Percentiles rank a stretch among this genome's conserved stretches.
Conservation (phyloP, 2,329 filamentous ascomycete genomes). For the Cladosporium austrohemisphaericum region DNA sequence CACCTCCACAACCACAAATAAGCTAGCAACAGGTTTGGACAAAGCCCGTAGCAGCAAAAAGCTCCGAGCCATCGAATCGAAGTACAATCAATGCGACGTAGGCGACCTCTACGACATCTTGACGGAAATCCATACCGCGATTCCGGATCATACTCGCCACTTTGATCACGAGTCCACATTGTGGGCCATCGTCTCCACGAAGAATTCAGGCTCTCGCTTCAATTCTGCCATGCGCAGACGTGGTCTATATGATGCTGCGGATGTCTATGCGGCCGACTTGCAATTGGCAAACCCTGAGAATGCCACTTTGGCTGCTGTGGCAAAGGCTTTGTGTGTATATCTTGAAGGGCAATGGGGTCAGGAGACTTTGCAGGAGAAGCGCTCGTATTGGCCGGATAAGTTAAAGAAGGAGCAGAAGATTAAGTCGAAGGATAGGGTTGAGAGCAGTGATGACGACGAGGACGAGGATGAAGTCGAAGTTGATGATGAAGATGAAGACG, state of each 20-base stretch:
- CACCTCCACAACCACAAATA: not conserved
- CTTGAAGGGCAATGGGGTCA: slow-evolving; percentile 7
- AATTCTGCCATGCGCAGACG: slow-evolving; percentile 25
- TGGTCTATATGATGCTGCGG: slow-evolving; percentile 26
- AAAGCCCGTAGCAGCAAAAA: slow-evolving; percentile 8
- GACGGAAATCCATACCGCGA: slow-evolving; percentile 30
- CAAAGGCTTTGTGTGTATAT: slow-evolving; percentile 23
- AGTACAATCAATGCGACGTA: slow-evolving; percentile 34
- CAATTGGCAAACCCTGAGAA: not conserved
- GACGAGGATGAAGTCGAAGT: not conserved
- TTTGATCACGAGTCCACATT: slow-evolving; percentile 34
- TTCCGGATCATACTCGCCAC: slow-evolving; percentile 21
- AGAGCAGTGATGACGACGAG: slow-evolving; percentile 7
- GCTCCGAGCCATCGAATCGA: slow-evolving; percentile 19
- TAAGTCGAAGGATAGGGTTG: slow-evolving; percentile 7
- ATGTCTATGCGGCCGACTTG: not conserved
- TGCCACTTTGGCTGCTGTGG: slow-evolving; percentile 4
- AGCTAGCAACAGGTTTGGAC: not conserved
- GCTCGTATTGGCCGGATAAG: not conserved
- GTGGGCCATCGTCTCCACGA: slow-evolving; percentile 33
- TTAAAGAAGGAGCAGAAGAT: not conserved
- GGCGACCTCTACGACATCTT: slow-evolving; percentile 42
- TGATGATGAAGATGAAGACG: not conserved
- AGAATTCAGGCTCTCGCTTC: slow-evolving; percentile 27
- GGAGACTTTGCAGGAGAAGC: slow-evolving; percentile 3